Evolutionary conservation across 805 yeast genomes (phyloP), one percentile per base, ranked within the genome.

Genomic region (Babjeviella inositovora): DNA sequence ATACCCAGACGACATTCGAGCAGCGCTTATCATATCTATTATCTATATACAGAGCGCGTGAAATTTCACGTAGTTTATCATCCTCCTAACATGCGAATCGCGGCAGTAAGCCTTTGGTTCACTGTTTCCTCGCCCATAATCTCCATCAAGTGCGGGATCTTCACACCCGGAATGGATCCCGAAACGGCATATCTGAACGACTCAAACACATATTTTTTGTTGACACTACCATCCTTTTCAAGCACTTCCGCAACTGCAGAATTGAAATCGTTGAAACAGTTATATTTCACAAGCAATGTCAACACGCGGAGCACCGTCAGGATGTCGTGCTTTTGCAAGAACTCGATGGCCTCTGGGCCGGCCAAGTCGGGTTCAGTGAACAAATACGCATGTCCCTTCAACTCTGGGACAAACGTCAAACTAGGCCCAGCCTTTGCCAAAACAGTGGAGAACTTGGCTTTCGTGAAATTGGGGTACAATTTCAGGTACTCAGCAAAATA

Each of bases 161-260:
- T 67, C 14, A 74, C 50, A 1, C 95, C 94, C 0, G 93, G 58
- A 4, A 54, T 53, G 6, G 71, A 65, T 1, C 80, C 92, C 8
- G 80, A 59, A 13, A 82, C 40, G 0, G 85, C 85, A 32, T 56
- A 71, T 27, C 95, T 53, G 8, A 79, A 36, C 0, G 69, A 35
- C 33, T 65, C 68, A 38, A 66, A 76, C 1, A 77, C 43, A 1
- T 51, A 41, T 26, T 54, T 62, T 35, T 57, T 48, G 6, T 35
- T 28, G 8, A 24, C 7, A 21, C 14, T 18, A 7, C 21, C 11
- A 8, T 8, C 14, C 11, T 10, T 19, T 19, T 19, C 11, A 33
- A 32, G 11, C 10, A 7, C 4, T 18, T 8, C 11, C 8, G 14
- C 10, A 5, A 14, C 8, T 9, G 14, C 14, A 12, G 21, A 19